Percentiles rank a stretch among this genome's conserved stretches.
These are phyloP conservation scores for Monilinia laxa DNA, from an alignment of 2,329 filamentous ascomycete species.

Conservation along the genomic window DNA sequence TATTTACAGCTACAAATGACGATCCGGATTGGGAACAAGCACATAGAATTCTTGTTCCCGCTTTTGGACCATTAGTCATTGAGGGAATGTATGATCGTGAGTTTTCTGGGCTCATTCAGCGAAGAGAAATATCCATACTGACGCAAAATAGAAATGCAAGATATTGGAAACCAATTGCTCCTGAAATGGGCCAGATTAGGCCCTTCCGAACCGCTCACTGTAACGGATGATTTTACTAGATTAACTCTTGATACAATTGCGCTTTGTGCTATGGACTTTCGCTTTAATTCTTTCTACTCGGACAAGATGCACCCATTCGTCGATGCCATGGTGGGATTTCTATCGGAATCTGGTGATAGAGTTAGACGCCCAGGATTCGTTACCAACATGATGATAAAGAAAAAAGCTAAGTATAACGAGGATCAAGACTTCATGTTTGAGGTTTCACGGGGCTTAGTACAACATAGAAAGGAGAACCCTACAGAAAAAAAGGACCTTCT, in stretches of 20 bases:
- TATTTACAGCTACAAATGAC: conserved; percentile 28
- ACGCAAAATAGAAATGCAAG: conserved; percentile 55
- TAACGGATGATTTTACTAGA: conserved; percentile 67
- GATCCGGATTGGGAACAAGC: conserved; percentile 65
- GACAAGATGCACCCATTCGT: conserved; percentile 70
- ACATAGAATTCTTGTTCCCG: conserved; percentile 63
- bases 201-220: conserved; percentile 53
- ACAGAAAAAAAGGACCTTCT: conserved; percentile 63
- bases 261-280: conserved; percentile 57
- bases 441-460: conserved; percentile 58
- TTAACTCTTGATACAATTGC: conserved; percentile 65
- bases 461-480: conserved; percentile 55
- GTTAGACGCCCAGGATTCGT: conserved; percentile 48
- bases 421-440: conserved; percentile 57
- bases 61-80: conserved; percentile 67
- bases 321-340: conserved; percentile 62
- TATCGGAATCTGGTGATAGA: conserved; percentile 56
- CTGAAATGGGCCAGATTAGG: conserved; percentile 68
- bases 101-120: background rate
- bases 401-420: conserved; percentile 49
- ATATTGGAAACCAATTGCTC: conserved; percentile 62
- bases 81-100: conserved; percentile 59
- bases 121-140: background rate
- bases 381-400: conserved; percentile 48
- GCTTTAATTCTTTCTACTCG: conserved; percentile 74